Evolutionary conservation across 768 basidiomycete species (phyloP).

Genomic region (Gymnopilus dilepis): DNA sequence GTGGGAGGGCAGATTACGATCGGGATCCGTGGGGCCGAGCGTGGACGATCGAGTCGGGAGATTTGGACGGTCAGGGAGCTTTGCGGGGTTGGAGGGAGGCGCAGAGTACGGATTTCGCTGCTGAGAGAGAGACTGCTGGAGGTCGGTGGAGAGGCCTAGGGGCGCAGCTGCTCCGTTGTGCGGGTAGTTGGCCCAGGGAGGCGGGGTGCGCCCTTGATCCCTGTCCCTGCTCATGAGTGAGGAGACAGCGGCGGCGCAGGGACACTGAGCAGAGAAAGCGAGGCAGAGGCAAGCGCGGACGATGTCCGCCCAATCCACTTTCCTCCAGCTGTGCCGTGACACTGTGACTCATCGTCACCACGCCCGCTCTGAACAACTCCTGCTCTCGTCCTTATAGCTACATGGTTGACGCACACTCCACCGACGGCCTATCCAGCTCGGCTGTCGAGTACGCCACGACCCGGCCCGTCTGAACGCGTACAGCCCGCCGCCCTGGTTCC

Average conservation of each 20-base stretch:
- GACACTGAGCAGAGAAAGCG: background rate
- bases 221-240: conserved; percentile 44
- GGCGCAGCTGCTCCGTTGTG: conserved; percentile 27
- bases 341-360: conserved; percentile 3
- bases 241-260: background rate
- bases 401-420: background rate
- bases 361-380: background rate
- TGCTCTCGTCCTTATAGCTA: background rate
- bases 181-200: conserved; percentile 39
- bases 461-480: conserved; percentile 11
- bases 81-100: conserved; percentile 39
- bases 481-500: background rate
- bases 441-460: background rate
- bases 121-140: conserved; percentile 26
- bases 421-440: background rate
- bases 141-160: conserved; percentile 32
- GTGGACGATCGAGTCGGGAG: conserved; percentile 72
- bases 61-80: conserved; percentile 55
- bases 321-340: background rate
- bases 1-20: conserved; percentile 51
- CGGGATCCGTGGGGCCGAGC: conserved; percentile 56
- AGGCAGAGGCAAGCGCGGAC: background rate
- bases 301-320: background rate
- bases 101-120: conserved; percentile 37
- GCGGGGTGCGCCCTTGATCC: conserved; percentile 38